Percentiles rank a stretch among this genome's conserved stretches.
These are phyloP conservation scores for Thelonectria discophora DNA, from an alignment of 2,329 filamentous ascomycete species.

Conservation along the genomic window DNA sequence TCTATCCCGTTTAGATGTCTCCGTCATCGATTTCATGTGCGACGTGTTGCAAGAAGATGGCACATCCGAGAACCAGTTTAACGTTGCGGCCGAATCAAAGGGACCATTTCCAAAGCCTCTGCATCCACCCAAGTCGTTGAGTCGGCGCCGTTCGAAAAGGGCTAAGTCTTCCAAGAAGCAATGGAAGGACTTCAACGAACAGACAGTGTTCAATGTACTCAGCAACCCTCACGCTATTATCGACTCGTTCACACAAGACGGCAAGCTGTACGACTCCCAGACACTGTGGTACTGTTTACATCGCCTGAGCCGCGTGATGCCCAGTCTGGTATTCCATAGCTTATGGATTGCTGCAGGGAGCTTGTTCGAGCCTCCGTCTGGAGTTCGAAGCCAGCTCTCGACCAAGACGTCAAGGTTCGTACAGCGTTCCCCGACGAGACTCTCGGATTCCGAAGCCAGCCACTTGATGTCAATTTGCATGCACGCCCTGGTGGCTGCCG, in stretches of 20 bases:
- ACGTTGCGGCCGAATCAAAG: slow-evolving; percentile 1
- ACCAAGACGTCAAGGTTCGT: slow-evolving; percentile 45
- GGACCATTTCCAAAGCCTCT: slow-evolving; percentile 26
- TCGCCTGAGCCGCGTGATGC: slow-evolving; percentile 64
- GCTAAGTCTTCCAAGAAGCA: slow-evolving; percentile 45
- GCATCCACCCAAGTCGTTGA: slow-evolving; percentile 22
- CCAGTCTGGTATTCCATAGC: slow-evolving; percentile 69
- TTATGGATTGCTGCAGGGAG: slow-evolving; percentile 69
- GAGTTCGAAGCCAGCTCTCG: slow-evolving; percentile 52
- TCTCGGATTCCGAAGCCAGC: slow-evolving; percentile 61
- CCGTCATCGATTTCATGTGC: slow-evolving; percentile 68
- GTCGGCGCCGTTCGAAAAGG: slow-evolving; percentile 16
- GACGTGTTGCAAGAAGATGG: slow-evolving; percentile 66
- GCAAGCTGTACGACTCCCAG: slow-evolving; percentile 66
- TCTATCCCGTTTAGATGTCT: slow-evolving; percentile 61
- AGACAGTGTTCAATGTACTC: slow-evolving; percentile 71
- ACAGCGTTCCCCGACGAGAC: slow-evolving; percentile 45
- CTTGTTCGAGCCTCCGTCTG: slow-evolving; percentile 65
- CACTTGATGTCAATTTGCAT: slow-evolving; percentile 67
- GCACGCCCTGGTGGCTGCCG: slow-evolving; percentile 68
- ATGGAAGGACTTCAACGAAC: slow-evolving; percentile 70
- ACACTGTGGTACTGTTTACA: slow-evolving; percentile 71
- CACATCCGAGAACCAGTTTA: slow-evolving; percentile 58
- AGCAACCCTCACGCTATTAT: slow-evolving; percentile 65
- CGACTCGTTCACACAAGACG: slow-evolving; percentile 64